Evolutionary conservation across 2,329 filamentous ascomycete species (phyloP).

Genomic region (Colletotrichum theobromicola): DNA sequence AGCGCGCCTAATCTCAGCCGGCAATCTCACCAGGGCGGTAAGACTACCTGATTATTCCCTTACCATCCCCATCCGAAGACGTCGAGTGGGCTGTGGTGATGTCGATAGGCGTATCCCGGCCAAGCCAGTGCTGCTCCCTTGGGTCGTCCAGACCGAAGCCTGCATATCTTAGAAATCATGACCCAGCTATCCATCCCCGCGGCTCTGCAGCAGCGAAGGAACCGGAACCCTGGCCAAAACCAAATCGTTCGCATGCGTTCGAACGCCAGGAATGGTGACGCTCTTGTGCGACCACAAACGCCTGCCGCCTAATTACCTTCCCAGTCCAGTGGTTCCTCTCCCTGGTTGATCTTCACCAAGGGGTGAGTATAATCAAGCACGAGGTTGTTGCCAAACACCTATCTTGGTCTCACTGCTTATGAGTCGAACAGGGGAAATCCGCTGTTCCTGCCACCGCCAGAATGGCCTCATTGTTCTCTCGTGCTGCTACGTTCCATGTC

Average conservation of each 20-base stretch:
- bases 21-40: background rate
- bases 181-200: background rate
- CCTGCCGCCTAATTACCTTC: background rate
- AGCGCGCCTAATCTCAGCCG: slow-evolving; percentile 6
- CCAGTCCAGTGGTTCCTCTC: background rate
- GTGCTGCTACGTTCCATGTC: background rate
- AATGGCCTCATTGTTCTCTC: background rate
- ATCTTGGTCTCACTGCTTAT: background rate
- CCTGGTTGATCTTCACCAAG: background rate
- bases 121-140: slow-evolving; percentile 1
- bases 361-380: background rate
- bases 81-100: background rate
- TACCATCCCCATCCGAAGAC: background rate
- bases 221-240: background rate
- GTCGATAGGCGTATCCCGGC: background rate
- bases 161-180: slow-evolving; percentile 11
- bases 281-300: background rate
- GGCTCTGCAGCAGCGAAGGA: background rate
- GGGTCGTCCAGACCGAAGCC: slow-evolving; percentile 4
- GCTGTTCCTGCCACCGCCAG: background rate
- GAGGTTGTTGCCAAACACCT: background rate
- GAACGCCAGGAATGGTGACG: background rate
- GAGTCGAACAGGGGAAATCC: background rate
- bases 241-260: background rate
- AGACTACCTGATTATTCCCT: background rate